These are phyloP conservation scores for Talaromyces ruber DNA, from an alignment of 495 filamentous ascomycete species.

Conservation along the genomic window DNA sequence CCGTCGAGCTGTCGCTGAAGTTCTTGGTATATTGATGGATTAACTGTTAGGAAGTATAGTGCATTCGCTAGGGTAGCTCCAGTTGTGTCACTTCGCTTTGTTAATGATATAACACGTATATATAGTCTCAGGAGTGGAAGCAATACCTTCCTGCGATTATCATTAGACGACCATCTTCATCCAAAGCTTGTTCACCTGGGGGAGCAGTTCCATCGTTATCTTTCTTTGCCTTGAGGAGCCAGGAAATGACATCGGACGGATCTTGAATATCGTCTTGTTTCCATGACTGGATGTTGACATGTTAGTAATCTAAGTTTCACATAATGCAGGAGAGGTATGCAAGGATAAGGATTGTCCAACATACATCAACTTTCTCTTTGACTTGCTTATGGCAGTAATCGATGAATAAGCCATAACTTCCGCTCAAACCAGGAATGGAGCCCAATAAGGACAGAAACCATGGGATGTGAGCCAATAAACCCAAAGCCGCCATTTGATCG, in stretches of 20 bases:
- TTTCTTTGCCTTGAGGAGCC: constrained; percentile 18
- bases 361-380: constrained; percentile 7
- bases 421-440: constrained; percentile 10
- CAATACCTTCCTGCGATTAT: constrained; percentile 23
- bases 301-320: not conserved
- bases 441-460: constrained; percentile 13
- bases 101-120: not conserved
- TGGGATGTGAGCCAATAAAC: constrained; percentile 12
- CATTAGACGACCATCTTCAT: constrained; percentile 15
- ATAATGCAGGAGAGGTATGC: not conserved
- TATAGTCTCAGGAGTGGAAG: too few species aligned
- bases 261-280: constrained; percentile 7
- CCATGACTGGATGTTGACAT: constrained; percentile 6
- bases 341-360: not conserved
- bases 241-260: constrained; percentile 19
- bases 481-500: constrained; percentile 11
- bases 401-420: constrained; percentile 5
- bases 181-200: constrained; percentile 9
- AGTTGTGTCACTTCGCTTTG: not conserved
- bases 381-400: constrained; percentile 4
- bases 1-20: not conserved
- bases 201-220: constrained; percentile 11
- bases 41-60: not conserved
- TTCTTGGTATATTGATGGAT: not conserved
- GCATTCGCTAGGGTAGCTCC: not conserved